Conservation (phyloP, 441 rosid species). For the Hypseocharis bilobata region DNA sequence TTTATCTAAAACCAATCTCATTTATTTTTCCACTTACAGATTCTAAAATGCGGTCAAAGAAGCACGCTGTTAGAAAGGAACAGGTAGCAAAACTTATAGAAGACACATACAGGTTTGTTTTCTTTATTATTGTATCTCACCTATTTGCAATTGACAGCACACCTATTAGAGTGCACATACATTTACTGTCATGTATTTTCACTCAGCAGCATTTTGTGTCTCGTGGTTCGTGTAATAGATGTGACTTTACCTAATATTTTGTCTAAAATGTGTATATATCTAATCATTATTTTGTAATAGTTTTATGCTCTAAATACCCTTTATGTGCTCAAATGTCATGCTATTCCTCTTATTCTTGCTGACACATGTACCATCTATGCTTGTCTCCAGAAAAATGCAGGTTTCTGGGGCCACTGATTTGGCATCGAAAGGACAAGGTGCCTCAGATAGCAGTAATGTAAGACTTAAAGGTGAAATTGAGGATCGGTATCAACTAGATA, state of each 20-base stretch:
- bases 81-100: constrained; percentile 81
- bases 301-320: neutral
- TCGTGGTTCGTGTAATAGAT: neutral
- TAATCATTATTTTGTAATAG: neutral
- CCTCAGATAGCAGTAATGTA: constrained; percentile 51
- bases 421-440: constrained; percentile 71
- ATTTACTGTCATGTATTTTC: too few relatives aligned
- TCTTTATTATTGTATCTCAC: neutral
- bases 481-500: constrained; percentile 40
- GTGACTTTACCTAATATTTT: neutral
- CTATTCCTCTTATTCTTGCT: constrained; percentile 14
- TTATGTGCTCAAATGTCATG: neutral
- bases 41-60: constrained; percentile 62
- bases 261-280: neutral
- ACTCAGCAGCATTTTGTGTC: neutral
- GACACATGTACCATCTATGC: constrained; percentile 16
- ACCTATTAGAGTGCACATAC: too few relatives aligned
- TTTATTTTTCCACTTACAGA: constrained; percentile 31
- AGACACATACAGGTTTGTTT: constrained; percentile 67
- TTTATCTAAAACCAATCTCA: neutral
- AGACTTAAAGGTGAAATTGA: constrained; percentile 61
- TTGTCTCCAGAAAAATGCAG: constrained; percentile 72
- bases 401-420: constrained; percentile 77
- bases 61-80: constrained; percentile 57
- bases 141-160: constrained; percentile 1